Conservation (phyloP, 2,329 filamentous ascomycete genomes). For the Fonsecaea pedrosoi region DNA sequence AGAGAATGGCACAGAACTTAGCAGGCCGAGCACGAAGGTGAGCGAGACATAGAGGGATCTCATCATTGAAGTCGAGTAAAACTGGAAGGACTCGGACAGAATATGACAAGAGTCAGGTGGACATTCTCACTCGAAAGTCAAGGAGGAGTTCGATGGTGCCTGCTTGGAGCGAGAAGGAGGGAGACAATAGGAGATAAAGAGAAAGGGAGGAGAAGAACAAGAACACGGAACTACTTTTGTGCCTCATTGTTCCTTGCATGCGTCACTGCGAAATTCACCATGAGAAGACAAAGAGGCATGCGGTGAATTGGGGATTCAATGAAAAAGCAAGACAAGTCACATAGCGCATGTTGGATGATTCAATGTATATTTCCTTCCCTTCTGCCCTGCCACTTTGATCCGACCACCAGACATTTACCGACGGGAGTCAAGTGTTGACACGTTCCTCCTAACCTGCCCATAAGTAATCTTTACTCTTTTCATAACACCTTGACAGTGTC, state of each 20-base stretch:
- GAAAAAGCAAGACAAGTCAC: not conserved
- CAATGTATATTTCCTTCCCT: too few species aligned
- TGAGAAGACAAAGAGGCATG: not conserved
- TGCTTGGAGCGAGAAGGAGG: not conserved
- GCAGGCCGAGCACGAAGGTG: not conserved
- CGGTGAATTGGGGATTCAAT: not conserved
- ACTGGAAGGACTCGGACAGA: not conserved
- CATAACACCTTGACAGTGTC: not conserved
- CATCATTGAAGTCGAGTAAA: not conserved
- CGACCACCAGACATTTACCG: too few species aligned
- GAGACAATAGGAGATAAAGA: not conserved
- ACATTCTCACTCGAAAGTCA: not conserved
- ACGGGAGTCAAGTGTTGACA: too few species aligned
- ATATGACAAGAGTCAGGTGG: not conserved
- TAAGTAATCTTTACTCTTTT: too few species aligned
- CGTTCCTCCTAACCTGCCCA: too few species aligned
- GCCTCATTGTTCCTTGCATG: not conserved
- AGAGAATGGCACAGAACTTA: not conserved
- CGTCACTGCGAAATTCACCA: not conserved
- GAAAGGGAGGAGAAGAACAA: not conserved
- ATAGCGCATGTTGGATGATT: not conserved
- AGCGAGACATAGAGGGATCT: not conserved
- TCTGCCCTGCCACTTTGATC: too few species aligned
- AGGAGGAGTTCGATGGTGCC: not conserved
- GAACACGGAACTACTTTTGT: not conserved